phyloP scores from a whole-genome alignment of 805 yeast genomes.

The Wickerhamiella hasegawae region DNA sequence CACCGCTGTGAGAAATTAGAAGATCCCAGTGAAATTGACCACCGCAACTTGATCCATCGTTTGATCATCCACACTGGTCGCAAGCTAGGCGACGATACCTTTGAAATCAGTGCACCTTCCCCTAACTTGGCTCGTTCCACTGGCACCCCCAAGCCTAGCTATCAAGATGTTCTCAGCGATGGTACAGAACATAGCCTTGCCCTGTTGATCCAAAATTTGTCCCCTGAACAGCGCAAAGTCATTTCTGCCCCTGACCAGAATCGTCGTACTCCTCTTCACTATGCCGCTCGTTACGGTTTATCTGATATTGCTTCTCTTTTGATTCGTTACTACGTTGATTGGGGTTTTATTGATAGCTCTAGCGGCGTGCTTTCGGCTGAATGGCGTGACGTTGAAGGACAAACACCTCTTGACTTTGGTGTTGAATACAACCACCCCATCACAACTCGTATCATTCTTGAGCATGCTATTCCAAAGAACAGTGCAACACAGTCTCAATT shows the following conservation, averaged over 20 bases:
- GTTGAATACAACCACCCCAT: slow-evolving; percentile 69
- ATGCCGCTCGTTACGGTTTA: slow-evolving; percentile 76
- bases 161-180: neutral
- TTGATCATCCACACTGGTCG: slow-evolving; percentile 68
- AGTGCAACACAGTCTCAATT: slow-evolving; percentile 1
- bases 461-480: slow-evolving; percentile 20
- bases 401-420: slow-evolving; percentile 73
- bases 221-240: slow-evolving; percentile 35
- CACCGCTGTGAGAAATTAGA: slow-evolving; percentile 33
- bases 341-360: slow-evolving; percentile 27
- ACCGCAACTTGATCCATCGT: slow-evolving; percentile 75
- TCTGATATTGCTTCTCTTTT: slow-evolving; percentile 43
- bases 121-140: neutral
- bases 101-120: too few relatives aligned
- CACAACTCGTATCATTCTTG: slow-evolving; percentile 47
- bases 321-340: slow-evolving; percentile 36
- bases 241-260: slow-evolving; percentile 59
- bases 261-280: slow-evolving; percentile 74
- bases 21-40: slow-evolving; percentile 60
- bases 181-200: slow-evolving; percentile 18
- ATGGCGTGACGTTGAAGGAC: slow-evolving; percentile 47
- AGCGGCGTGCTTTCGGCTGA: slow-evolving; percentile 11
- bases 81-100: slow-evolving; percentile 1
- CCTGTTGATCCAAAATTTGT: slow-evolving; percentile 42
- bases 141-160: slow-evolving; percentile 1